Conservation (phyloP, 2,329 filamentous ascomycete genomes). For the Colletotrichum salicis region DNA sequence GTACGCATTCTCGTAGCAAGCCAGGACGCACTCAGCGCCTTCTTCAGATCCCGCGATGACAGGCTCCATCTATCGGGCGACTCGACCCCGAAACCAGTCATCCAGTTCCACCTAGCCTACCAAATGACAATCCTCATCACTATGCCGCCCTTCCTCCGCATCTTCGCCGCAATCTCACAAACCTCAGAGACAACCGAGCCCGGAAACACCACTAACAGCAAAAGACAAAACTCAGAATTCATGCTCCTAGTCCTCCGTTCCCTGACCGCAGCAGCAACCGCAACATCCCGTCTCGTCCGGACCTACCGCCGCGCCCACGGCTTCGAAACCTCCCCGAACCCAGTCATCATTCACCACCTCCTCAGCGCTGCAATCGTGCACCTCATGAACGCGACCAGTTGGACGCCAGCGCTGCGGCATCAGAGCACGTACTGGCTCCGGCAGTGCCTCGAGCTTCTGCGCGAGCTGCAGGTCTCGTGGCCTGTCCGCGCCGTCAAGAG, state of each 20-base stretch:
- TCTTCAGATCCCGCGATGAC: conserved; percentile 31
- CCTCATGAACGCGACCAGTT: conserved; percentile 35
- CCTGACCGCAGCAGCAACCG: conserved; percentile 32
- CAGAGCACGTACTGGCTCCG: conserved; percentile 36
- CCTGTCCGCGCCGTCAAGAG: conserved; percentile 19
- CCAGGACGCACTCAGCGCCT: conserved; percentile 34
- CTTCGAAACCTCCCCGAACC: conserved; percentile 29
- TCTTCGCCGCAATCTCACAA: conserved; percentile 28
- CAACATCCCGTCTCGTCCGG: conserved; percentile 26
- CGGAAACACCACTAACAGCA: background rate
- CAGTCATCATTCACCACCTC: conserved; percentile 35
- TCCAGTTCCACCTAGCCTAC: conserved; percentile 36
- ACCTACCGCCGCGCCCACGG: conserved; percentile 32
- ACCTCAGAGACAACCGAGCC: background rate
- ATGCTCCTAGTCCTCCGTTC: conserved; percentile 34
- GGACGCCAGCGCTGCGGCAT: conserved; percentile 23
- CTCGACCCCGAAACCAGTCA: conserved; percentile 30
- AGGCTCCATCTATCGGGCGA: conserved; percentile 27
- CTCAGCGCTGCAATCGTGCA: conserved; percentile 36
- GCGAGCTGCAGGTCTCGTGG: conserved; percentile 16
- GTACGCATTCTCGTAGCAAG: conserved; percentile 33
- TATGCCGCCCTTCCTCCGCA: conserved; percentile 35
- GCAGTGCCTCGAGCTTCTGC: conserved; percentile 31
- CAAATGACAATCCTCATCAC: conserved; percentile 37
- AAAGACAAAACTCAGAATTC: conserved; percentile 19